These are phyloP conservation scores for Colletotrichum sp. DNA, from an alignment of 2,329 filamentous ascomycete species.

Conservation along the genomic window DNA sequence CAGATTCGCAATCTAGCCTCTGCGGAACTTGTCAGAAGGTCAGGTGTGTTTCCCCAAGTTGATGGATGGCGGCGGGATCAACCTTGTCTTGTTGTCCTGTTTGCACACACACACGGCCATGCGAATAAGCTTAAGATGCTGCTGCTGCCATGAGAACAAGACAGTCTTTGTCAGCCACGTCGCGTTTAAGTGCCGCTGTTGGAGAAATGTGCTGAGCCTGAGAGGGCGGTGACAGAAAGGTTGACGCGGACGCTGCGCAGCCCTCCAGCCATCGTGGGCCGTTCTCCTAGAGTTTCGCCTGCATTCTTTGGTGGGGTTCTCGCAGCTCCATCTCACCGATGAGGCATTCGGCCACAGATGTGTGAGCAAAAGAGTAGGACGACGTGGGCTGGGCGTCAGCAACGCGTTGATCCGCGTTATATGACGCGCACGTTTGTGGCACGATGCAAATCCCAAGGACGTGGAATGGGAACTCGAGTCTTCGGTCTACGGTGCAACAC, in stretches of 20 bases:
- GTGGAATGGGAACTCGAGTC: background rate
- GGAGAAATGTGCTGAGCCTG: background rate
- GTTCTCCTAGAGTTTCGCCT: background rate
- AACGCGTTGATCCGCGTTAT: background rate
- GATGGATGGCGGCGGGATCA: background rate
- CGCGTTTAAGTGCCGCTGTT: background rate
- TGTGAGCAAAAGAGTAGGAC: background rate
- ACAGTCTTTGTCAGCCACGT: background rate
- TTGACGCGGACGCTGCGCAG: background rate
- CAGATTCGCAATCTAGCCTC: background rate
- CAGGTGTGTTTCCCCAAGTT: background rate
- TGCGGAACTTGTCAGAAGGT: background rate
- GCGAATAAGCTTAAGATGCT: background rate
- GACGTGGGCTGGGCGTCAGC: background rate
- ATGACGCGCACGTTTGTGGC: background rate
- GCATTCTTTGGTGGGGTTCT: background rate
- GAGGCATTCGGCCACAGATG: background rate
- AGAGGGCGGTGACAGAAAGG: background rate
- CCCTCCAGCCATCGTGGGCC: background rate
- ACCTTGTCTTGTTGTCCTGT: background rate
- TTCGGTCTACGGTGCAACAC: background rate
- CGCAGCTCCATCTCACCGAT: background rate
- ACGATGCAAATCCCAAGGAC: background rate
- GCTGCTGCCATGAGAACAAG: background rate
- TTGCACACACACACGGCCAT: background rate